Evolutionary conservation across 768 basidiomycete genomes (phyloP).

Genomic region (Panaeolus papilionaceus): DNA sequence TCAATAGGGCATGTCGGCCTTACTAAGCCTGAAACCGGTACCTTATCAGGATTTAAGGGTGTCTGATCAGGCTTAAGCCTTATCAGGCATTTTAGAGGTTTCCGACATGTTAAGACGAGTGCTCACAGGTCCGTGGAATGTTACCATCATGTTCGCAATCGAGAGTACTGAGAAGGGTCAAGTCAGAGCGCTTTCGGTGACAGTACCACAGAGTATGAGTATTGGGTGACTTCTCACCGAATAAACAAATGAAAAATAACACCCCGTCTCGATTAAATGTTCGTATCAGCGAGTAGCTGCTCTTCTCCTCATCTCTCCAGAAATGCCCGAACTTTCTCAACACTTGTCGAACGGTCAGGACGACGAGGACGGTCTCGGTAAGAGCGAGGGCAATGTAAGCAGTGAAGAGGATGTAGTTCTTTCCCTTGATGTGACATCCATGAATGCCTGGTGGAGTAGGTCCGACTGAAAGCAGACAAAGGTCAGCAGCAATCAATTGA

Average conservation of each 20-base stretch:
- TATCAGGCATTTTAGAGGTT: too few relatives aligned
- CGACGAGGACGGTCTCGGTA: neutral
- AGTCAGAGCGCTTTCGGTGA: neutral
- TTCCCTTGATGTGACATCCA: neutral
- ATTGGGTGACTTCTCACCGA: neutral
- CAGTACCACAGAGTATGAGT: neutral
- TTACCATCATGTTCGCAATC: neutral
- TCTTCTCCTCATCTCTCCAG: neutral
- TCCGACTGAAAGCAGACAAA: neutral
- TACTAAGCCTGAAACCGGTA: too few relatives aligned
- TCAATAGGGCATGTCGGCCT: too few relatives aligned
- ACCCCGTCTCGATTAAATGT: neutral
- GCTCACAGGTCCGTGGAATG: slow-evolving; percentile 5
- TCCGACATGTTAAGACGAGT: neutral
- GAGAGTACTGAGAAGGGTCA: neutral
- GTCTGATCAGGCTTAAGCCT: too few relatives aligned
- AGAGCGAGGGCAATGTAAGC: neutral
- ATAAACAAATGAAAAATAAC: slow-evolving; percentile 12
- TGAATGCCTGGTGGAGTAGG: neutral
- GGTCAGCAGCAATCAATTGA: neutral
- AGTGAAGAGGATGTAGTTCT: neutral
- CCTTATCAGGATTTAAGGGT: too few relatives aligned
- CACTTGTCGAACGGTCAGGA: slow-evolving; percentile 3
- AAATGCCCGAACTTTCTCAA: neutral
- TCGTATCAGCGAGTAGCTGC: neutral